Conservation (phyloP, 1,284 basidiomycete species). For the Caloboletus inedulis region DNA sequence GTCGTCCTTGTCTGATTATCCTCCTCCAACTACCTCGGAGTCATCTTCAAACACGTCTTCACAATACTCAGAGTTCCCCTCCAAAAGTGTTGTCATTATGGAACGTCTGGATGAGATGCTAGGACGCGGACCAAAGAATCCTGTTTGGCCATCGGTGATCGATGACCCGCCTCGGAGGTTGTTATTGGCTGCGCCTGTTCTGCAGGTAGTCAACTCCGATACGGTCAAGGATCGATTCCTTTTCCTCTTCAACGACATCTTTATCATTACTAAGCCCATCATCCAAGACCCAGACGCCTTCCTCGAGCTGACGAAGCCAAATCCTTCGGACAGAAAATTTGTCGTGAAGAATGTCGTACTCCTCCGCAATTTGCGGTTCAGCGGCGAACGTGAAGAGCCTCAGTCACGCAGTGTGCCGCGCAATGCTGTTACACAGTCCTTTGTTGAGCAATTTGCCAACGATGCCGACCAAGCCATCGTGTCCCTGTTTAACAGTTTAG, state of each 20-base stretch:
- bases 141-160: conserved; percentile 60
- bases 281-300: conserved; percentile 59
- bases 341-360: conserved; percentile 85
- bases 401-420: conserved; percentile 44
- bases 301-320: conserved; percentile 58
- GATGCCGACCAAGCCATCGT: conserved; percentile 73
- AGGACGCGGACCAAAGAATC: conserved; percentile 57
- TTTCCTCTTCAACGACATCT: conserved; percentile 92
- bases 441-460: conserved; percentile 71
- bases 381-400: conserved; percentile 59
- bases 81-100: conserved; percentile 47
- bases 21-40: conserved; percentile 43
- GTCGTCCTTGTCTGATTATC: conserved; percentile 38
- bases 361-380: conserved; percentile 68
- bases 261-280: conserved; percentile 82
- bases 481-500: conserved; percentile 57
- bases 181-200: conserved; percentile 78
- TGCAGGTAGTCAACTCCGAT: conserved; percentile 92
- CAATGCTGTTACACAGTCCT: conserved; percentile 63
- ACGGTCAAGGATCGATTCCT: conserved; percentile 96
- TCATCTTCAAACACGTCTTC: conserved; percentile 48
- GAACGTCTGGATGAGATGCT: conserved; percentile 68
- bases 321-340: conserved; percentile 77
- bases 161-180: conserved; percentile 88
- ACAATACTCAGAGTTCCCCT: conserved; percentile 38